Base-by-base conservation (phyloP, 2,329 filamentous ascomycete species). In the Colletotrichum musae region DNA sequence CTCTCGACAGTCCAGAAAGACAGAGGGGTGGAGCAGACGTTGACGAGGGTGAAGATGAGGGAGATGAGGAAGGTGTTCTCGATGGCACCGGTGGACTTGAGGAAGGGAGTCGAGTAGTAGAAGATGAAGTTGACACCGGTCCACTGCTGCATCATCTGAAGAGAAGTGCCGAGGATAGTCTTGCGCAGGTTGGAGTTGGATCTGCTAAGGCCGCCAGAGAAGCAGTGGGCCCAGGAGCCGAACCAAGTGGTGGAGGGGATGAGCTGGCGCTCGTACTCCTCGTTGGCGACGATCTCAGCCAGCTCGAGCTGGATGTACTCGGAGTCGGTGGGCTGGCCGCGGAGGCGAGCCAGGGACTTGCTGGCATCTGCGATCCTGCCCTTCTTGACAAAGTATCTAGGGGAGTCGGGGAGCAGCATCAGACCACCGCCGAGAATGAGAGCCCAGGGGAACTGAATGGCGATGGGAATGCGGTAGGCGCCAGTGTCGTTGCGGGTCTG, bases 91-190 rank as follows among this genome's bases (percentile, higher is more conserved):
- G 92, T 91, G 26, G 91, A 90, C 82, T 92, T 82, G 84, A 97
- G 93, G 89, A 97, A 97, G 69, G 92, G 89, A 41, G 93, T 94
- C 43, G 93, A 94, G 84, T 91, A 94, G 84, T 94, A 93, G 86
- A 95, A 96, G 86, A 96, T 93, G 83, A 95, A 97, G 87, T 97
- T 97, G 83, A 97, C 92, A 85, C 94, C 93, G 28, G 93, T 95
- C 85, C 86, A 89, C 81, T 93, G 91, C 81, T 93, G 92, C 91
- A 93, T 93, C 91, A 93, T 93, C 85, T 94, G 92, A 41, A 93
- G 85, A 28, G 90, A 91, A 52, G 89, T 92, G 75, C 92, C 92
- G 52, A 94, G 85, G 68, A 93, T 89, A 28, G 91, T 92, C 73
- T 90, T 88, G 76, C 92, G 91, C 64, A 93, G 78, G 85, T 90